Evolutionary conservation across 306 rosid genomes (phyloP).

Genomic region (Sphenostylis stenocarpa): DNA sequence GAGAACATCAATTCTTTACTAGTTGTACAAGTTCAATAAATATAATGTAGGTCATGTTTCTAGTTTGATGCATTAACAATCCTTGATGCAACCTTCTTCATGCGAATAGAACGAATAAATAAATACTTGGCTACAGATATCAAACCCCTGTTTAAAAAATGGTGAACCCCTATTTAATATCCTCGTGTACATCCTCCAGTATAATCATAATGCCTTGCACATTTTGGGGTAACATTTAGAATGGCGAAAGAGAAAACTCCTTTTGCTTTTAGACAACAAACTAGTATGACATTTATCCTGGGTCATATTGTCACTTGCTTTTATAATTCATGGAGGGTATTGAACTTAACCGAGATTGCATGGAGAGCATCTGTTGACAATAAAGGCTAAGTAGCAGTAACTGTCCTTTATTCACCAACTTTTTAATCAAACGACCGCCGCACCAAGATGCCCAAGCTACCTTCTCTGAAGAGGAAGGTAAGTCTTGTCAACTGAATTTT

Average conservation of each 20-base stretch:
- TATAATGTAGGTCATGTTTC: background rate
- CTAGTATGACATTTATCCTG: background rate
- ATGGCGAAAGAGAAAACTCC: background rate
- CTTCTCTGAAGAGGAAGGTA: conserved; percentile 42
- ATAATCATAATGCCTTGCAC: background rate
- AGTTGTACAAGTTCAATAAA: background rate
- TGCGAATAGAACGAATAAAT: background rate
- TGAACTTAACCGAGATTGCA: background rate
- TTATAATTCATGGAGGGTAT: background rate
- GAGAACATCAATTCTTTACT: background rate
- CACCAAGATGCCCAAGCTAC: conserved; percentile 38
- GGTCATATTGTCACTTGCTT: background rate
- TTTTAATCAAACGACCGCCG: conserved; percentile 12
- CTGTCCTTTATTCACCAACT: background rate
- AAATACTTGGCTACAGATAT: background rate
- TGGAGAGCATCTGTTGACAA: background rate
- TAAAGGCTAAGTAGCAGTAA: background rate
- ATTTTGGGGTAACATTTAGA: background rate
- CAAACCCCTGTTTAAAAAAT: background rate
- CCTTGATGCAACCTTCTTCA: background rate
- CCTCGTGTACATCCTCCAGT: background rate
- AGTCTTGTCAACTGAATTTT: conserved; percentile 37
- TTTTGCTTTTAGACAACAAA: background rate
- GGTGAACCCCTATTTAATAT: background rate
- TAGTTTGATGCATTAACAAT: background rate